Base-by-base conservation (phyloP, 306 rosid species). In the Cajanus cajan region DNA sequence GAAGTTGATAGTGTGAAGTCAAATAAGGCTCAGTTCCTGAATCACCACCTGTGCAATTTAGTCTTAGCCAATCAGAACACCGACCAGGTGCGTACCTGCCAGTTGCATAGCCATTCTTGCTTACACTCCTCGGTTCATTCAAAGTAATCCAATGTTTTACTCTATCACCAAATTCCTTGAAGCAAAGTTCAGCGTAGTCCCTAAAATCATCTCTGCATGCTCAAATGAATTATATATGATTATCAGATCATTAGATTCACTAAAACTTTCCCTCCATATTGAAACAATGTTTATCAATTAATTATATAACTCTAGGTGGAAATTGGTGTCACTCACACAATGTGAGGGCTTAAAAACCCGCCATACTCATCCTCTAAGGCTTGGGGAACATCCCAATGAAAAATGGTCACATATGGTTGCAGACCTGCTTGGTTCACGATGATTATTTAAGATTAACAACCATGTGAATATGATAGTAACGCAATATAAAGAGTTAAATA, bases 101-200 rank as follows among this genome's bases (percentile, higher is more conserved):
- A 0, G 0, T 8, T 48, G 84, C 89, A 51, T 90, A 91, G 43
- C 89, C 97, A 15, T 69, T 59, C 25, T 7, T 37, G 25, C 87
- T 72, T 43, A 34, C 85, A 19, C 67, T 80, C 50, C 71, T 47
- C 6, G 97, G 97, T 88, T 90, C 92, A 71, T 91, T 91, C 66
- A 88, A 54, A 9, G 97, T 91, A 31, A 80, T 89, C 97, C 97
- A 91, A 21, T 84, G 80, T 82, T 88, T 91, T 59, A 91, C 92
- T 12, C 91, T 80, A 43, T 91, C 89, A 8, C 97, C 92, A 68
- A 89, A 91, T 76, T 86, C 86, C 64, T 86, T 85, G 65, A 83
- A 90, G 76, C 97, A 92, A 7, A 92, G 68, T 21, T 92, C 94
- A 28, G 89, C 91, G 33, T 59, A 90, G 43, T 90, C 92, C 45